Conservation (phyloP, 139 green algal species). For the Parachlorella kessleri region DNA sequence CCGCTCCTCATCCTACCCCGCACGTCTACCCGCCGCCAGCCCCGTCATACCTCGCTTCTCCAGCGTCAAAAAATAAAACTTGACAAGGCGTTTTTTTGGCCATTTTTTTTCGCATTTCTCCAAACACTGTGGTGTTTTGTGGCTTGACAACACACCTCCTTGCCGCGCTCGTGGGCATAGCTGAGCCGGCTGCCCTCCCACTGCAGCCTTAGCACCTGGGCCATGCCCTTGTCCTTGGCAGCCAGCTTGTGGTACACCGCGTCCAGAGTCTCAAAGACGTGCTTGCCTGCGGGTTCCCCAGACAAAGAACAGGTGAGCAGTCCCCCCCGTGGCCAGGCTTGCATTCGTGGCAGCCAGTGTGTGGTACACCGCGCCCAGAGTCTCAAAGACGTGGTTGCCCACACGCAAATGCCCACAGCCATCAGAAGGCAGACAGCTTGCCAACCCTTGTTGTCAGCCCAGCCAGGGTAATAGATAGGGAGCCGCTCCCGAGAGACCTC, state of each 20-base stretch:
- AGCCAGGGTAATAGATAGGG: no score
- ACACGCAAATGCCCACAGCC: no score
- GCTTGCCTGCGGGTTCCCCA: conserved; percentile 16
- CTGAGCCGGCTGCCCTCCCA: conserved; percentile 5
- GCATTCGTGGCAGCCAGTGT: neutral
- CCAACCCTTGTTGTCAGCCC: neutral
- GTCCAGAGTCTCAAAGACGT: conserved; percentile 22
- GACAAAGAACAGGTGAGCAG: no score
- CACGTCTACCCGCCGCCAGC: neutral
- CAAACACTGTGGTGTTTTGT: neutral
- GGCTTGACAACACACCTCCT: neutral
- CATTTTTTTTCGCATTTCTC: neutral
- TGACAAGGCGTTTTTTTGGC: neutral
- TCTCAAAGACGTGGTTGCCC: conserved; percentile 32
- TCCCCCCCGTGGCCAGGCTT: neutral
- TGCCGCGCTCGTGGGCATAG: neutral
- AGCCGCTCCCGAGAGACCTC: no score
- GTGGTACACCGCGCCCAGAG: neutral
- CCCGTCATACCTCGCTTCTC: neutral
- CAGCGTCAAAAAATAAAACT: no score
- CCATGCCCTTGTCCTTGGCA: neutral
- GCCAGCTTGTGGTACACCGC: neutral
- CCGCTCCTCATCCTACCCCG: no score
- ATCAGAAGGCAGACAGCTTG: neutral
- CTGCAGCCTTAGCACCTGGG: conserved; percentile 17